These are phyloP conservation scores for Sarcodon sp. DNA, from an alignment of 768 basidiomycete species.

Conservation along the genomic window DNA sequence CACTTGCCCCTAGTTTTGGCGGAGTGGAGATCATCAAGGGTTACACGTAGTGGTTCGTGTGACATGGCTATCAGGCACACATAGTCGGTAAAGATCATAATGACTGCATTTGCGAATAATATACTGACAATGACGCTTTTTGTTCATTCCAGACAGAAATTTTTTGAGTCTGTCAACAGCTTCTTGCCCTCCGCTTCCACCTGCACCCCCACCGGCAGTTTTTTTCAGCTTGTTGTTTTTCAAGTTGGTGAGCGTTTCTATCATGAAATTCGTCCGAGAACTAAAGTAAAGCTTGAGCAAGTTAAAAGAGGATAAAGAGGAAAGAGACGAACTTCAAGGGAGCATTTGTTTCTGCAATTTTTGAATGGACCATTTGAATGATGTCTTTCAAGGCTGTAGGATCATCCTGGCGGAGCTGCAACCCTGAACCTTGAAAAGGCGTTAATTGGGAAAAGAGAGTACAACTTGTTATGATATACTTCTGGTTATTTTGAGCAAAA, in stretches of 20 bases:
- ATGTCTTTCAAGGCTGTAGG: conserved; percentile 89
- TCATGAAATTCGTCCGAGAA: conserved; percentile 89
- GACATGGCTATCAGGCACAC: conserved; percentile 45
- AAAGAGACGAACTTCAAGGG: conserved; percentile 34
- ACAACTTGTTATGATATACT: conserved; percentile 33
- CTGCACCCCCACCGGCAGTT: conserved; percentile 46
- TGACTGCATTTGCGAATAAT: not conserved
- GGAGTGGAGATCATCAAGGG: conserved; percentile 72
- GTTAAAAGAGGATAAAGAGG: not conserved
- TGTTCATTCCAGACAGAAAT: conserved; percentile 62
- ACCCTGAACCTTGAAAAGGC: conserved; percentile 63
- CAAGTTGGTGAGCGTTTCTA: conserved; percentile 84
- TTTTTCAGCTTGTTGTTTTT: conserved; percentile 83
- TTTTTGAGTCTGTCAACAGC: conserved; percentile 83
- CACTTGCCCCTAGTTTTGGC: conserved; percentile 88
- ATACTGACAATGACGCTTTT: conserved; percentile 58
- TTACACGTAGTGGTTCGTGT: conserved; percentile 79
- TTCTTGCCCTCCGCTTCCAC: conserved; percentile 37
- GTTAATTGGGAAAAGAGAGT: not conserved
- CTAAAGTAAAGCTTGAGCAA: conserved; percentile 23
- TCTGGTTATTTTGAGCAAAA: conserved; percentile 73
- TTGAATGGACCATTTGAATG: conserved; percentile 66
- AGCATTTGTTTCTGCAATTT: conserved; percentile 39
- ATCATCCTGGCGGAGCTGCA: conserved; percentile 85
- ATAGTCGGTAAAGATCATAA: not conserved